phyloP scores from a whole-genome alignment of 345 rosid species.

The Ailanthus altissimus region DNA sequence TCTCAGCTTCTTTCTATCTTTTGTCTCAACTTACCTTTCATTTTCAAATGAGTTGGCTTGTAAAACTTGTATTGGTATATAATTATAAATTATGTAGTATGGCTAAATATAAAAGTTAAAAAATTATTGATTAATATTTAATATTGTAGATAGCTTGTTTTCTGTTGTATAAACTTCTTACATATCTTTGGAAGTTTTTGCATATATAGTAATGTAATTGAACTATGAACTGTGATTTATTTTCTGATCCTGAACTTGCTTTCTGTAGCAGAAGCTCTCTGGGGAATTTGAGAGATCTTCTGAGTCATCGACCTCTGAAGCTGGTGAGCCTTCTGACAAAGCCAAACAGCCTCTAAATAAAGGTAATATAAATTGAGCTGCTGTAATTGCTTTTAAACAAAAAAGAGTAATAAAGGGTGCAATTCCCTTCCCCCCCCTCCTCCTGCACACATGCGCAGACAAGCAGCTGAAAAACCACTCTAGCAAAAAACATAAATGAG shows the following conservation, averaged over 20 bases:
- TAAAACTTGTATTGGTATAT: background rate
- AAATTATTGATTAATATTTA: background rate
- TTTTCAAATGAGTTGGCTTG: background rate
- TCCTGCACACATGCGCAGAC: background rate
- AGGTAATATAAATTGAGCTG: slow-evolving; percentile 46
- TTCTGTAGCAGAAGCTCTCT: slow-evolving; percentile 58
- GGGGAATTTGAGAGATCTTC: slow-evolving; percentile 61
- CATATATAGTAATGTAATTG: background rate
- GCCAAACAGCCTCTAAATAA: slow-evolving; percentile 59
- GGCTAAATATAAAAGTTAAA: too few species aligned
- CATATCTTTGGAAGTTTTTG: background rate
- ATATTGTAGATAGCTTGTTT: background rate
- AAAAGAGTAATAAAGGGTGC: background rate
- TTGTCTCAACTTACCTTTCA: background rate
- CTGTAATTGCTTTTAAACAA: background rate
- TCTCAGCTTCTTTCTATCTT: slow-evolving; percentile 3
- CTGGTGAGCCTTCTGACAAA: slow-evolving; percentile 53
- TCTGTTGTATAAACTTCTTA: background rate
- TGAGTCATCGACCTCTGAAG: slow-evolving; percentile 51
- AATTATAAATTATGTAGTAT: background rate
- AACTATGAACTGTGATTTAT: slow-evolving; percentile 7
- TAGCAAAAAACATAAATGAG: background rate
- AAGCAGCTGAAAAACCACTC: background rate
- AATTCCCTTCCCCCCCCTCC: background rate
- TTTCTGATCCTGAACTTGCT: slow-evolving; percentile 24